Evolutionary conservation across 2,329 filamentous ascomycete genomes (phyloP).

Genomic region (Ceratocystis papillata): DNA sequence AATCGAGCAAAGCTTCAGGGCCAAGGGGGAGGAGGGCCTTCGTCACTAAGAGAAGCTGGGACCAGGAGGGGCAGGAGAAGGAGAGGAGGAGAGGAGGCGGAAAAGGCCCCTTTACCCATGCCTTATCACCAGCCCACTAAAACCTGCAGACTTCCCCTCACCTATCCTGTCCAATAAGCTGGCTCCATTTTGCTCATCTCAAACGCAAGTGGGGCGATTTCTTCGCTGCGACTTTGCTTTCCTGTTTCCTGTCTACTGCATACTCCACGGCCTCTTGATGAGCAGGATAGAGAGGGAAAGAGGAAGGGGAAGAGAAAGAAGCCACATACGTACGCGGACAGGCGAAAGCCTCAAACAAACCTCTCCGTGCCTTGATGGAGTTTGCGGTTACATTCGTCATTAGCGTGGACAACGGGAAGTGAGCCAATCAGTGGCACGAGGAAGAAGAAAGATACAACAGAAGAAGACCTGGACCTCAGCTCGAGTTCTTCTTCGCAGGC

Average conservation of each 20-base stretch:
- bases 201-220: neutral
- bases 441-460: neutral
- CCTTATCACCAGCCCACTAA: too few species aligned
- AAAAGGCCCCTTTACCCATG: neutral
- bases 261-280: neutral
- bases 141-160: too few species aligned
- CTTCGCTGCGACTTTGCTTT: neutral
- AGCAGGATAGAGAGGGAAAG: neutral
- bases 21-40: neutral
- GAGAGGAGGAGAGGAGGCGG: neutral
- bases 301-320: neutral
- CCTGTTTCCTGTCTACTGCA: neutral
- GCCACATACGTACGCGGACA: neutral
- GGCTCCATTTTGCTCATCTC: neutral
- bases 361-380: neutral
- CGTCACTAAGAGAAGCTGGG: neutral
- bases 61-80: neutral
- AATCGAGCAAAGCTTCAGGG: neutral
- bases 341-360: conserved; percentile 1
- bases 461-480: too few species aligned
- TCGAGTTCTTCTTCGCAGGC: too few species aligned
- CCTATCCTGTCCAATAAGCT: neutral
- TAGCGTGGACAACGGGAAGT: neutral
- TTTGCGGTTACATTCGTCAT: neutral
- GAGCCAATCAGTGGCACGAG: neutral